Evolutionary conservation across 305 asterid genomes (phyloP), one percentile per base, ranked within the genome.

Genomic region (Nicotiana rustica): DNA sequence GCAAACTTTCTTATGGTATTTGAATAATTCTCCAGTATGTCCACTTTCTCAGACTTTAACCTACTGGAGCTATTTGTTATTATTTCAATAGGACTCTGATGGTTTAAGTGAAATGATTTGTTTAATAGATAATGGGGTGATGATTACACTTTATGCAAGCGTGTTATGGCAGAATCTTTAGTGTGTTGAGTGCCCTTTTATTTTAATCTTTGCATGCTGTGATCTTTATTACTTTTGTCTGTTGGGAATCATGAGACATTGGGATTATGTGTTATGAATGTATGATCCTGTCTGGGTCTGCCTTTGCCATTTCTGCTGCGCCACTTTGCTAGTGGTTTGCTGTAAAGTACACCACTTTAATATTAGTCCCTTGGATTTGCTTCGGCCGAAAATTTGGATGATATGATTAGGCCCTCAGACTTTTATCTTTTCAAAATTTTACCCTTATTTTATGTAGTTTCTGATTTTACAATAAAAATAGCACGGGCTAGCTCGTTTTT

Each of bases 181-280:
- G 35, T 7, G 36, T 35, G 35, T 80, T 25, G 83, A 21, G 83
- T 52, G 73, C n/a, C 29, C 67, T 18, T 61, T 35, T 41, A 67
- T 80, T 78, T 75, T 15, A 29, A 29, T 52, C n/a, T 76, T 76
- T 76, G 80, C 80, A 76, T 52, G 80, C 66, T 76, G 25, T 76
- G 47, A 31, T 76, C 80, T 76, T 29, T 76, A 14, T 52, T 55
- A 76, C 65, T 76, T 55, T 55, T 76, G 49, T 76, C 80, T 75
- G 66, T 52, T 75, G 44, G 65, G 65, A 75, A 75, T 75, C 65
- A 75, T 75, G 80, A 75, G 80, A 75, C 80, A 75, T 29, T 75
- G 80, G 66, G 80, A 75, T 75, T 75, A 52, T 15, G 65, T 49
- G 36, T 47, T 13, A 56, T 70, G 78, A 19, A 47, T 0, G 79